Conservation (phyloP, 1,139 yeast species). For the Hemisphaericaspora subhashii region DNA sequence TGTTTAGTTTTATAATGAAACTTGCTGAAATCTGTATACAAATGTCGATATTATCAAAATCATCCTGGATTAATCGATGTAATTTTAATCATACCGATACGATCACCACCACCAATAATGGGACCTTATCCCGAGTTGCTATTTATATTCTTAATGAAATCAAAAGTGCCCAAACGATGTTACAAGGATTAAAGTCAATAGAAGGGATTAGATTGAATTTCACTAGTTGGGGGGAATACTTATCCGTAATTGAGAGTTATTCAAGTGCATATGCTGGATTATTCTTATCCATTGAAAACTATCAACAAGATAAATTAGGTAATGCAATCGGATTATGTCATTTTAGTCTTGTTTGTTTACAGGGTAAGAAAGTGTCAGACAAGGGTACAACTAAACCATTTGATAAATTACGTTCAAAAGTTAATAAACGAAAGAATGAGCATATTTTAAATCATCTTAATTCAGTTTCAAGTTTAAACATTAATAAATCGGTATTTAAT, state of each 20-base stretch:
- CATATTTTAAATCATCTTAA: constrained; percentile 30
- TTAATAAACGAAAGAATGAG: constrained; percentile 32
- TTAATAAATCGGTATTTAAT: constrained; percentile 37
- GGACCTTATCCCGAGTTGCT: constrained; percentile 44
- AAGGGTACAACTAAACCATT: constrained; percentile 6
- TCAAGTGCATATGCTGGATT: constrained; percentile 44
- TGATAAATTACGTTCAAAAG: constrained; percentile 26
- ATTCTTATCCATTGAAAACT: constrained; percentile 43
- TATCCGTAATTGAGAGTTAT: constrained; percentile 34
- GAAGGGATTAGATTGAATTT: constrained; percentile 20
- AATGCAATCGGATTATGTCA: constrained; percentile 45
- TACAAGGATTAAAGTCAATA: constrained; percentile 6
- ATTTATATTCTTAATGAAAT: constrained; percentile 39
- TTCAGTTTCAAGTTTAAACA: constrained; percentile 37
- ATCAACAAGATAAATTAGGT: constrained; percentile 42
- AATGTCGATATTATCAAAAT: constrained; percentile 41
- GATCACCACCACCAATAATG: constrained; percentile 36
- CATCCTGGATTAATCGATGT: constrained; percentile 40
- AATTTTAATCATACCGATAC: constrained; percentile 28
- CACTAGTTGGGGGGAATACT: constrained; percentile 35
- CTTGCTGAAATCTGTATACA: constrained; percentile 36
- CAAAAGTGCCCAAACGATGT: constrained; percentile 19
- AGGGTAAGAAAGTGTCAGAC: constrained; percentile 28
- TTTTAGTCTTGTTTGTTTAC: constrained; percentile 38
- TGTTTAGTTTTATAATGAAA: constrained; percentile 27